Evolutionary conservation across 2,329 filamentous ascomycete genomes (phyloP).

Genomic region (Colletotrichum godetiae): DNA sequence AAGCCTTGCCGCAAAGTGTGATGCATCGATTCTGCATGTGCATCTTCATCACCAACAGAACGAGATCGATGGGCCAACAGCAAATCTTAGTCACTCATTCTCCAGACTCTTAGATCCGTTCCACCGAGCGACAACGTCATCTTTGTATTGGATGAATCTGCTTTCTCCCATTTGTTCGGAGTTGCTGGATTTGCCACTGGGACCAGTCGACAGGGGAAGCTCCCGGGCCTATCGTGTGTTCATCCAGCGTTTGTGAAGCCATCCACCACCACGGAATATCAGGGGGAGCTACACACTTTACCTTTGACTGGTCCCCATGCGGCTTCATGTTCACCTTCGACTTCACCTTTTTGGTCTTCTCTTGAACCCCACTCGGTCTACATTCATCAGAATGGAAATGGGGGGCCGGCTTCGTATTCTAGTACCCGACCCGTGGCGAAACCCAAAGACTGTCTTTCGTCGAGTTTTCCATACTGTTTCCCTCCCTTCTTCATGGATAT

Average conservation of each 20-base stretch:
- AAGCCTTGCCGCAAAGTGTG: not conserved
- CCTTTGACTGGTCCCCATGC: not conserved
- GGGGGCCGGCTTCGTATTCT: not conserved
- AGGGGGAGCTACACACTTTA: not conserved
- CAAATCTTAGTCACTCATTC: not conserved
- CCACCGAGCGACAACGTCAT: not conserved
- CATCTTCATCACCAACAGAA: not conserved
- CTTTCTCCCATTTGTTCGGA: not conserved
- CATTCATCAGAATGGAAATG: not conserved
- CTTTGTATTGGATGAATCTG: not conserved
- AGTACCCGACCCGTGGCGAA: constrained; percentile 8
- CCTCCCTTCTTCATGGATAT: constrained; percentile 6
- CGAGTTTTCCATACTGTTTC: not conserved
- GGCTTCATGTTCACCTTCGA: not conserved
- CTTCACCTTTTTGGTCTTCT: not conserved
- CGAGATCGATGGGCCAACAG: not conserved
- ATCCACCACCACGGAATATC: not conserved
- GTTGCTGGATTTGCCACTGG: not conserved
- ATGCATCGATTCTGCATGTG: not conserved
- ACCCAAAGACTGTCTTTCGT: not conserved
- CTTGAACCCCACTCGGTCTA: not conserved
- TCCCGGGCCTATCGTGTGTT: not conserved
- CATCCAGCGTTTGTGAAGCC: constrained; percentile 23
- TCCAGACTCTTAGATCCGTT: not conserved
- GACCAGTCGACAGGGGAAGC: not conserved